Evolutionary conservation across 2,329 filamentous ascomycete species (phyloP), one percentile per base, ranked within the genome.

Genomic region (Rhynchosporium graminicola): DNA sequence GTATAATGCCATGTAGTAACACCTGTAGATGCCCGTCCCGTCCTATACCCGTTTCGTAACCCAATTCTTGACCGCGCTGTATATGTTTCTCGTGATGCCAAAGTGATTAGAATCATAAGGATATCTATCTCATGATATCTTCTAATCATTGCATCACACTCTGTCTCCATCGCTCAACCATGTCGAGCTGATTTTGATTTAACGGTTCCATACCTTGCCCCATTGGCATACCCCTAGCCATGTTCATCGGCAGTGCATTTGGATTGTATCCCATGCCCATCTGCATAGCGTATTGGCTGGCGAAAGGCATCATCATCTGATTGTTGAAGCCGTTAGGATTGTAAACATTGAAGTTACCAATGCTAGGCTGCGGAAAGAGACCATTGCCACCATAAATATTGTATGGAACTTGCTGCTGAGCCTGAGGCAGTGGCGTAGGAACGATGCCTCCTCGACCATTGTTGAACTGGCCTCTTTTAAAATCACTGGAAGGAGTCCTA

Each of bases 111-210:
- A 29, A 26, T 28, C 38, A 48, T 3, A 26, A 48, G 28, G 40
- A 28, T 52, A 6, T 26, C 15, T 36, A 40, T 54, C n/a, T 40
- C 13, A 12, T 28, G 15, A 40, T n/a, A 10, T 54, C 36, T 40
- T 13, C 9, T 28, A 10, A 57, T 57, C 46, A 74, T 48, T 73
- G 72, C 71, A 73, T 73, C 7, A 75, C 71, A 48, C 73, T 74
- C 63, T 74, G 73, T 50, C 74, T 71, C 74, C 74, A 75, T 45
- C 69, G 63, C 67, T 75, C 74, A 29, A 75, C 73, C 73, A 73
- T 74, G 65, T 74, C 74, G 58, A 69, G 67, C 63, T 74, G 72
- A 1, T 72, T 72, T 59, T 74, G 69, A 54, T 72, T 71, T 13
- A 69, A 58, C 13, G 70, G 69, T 57, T 67, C 65, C 54, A 61